Evolutionary conservation across 495 filamentous ascomycete species (phyloP).

Genomic region (Neurospora tetrasperma): DNA sequence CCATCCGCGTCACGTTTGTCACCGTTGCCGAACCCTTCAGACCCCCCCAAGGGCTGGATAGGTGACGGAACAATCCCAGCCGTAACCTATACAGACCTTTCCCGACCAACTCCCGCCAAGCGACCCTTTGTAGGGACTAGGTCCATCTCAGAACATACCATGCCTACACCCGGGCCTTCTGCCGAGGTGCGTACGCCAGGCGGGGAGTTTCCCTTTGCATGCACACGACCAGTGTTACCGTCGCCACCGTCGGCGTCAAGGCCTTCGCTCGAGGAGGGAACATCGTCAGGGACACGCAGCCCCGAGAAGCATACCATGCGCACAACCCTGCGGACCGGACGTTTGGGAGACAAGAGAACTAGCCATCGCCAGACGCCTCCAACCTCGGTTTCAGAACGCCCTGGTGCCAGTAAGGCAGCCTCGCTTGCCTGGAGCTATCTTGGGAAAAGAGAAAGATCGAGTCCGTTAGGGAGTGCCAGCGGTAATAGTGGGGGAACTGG

Average conservation of each 20-base stretch:
- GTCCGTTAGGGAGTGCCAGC: constrained; percentile 4
- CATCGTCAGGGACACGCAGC: constrained; percentile 55
- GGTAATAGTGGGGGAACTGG: not conserved
- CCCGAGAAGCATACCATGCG: constrained; percentile 79
- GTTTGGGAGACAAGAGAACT: constrained; percentile 50
- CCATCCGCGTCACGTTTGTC: not conserved
- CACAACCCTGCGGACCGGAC: constrained; percentile 62
- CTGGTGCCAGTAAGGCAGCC: constrained; percentile 72
- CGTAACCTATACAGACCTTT: constrained; percentile 65
- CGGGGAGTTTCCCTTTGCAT: not conserved
- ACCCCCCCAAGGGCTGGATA: constrained; percentile 44
- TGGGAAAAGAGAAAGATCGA: constrained; percentile 13
- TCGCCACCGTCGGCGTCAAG: constrained; percentile 7
- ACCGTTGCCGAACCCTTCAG: not conserved
- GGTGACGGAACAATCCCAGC: constrained; percentile 74
- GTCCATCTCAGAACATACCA: constrained; percentile 41
- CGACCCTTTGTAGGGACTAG: constrained; percentile 43
- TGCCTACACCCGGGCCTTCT: constrained; percentile 7
- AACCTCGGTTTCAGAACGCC: constrained; percentile 24
- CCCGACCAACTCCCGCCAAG: constrained; percentile 55
- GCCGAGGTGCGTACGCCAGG: constrained; percentile 4
- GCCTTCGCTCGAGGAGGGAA: constrained; percentile 25
- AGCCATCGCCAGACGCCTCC: constrained; percentile 27
- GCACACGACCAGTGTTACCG: not conserved
- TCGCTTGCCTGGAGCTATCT: constrained; percentile 69